Evolutionary conservation across 129 eudicot species (phyloP).

Genomic region (Saussurea involucrata): DNA sequence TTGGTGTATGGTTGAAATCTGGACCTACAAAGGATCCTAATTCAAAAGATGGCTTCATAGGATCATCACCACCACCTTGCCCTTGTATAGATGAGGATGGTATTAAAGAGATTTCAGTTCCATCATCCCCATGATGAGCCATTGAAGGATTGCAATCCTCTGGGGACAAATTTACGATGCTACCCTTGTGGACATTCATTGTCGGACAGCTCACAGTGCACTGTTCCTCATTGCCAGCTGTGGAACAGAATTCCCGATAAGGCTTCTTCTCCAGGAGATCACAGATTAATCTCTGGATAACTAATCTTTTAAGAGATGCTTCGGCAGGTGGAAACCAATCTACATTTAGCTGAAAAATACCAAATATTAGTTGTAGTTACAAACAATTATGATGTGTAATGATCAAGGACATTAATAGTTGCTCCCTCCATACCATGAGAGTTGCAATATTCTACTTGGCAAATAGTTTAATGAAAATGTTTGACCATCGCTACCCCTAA

Average conservation of each 20-base stretch:
- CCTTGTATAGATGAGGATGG: slow-evolving; percentile 39
- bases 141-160: slow-evolving; percentile 24
- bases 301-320: slow-evolving; percentile 65
- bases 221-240: slow-evolving; percentile 21
- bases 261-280: slow-evolving; percentile 47
- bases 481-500: not conserved
- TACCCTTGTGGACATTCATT: slow-evolving; percentile 26
- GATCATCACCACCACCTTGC: slow-evolving; percentile 31
- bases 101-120: slow-evolving; percentile 35
- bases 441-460: not conserved
- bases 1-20: slow-evolving; percentile 25
- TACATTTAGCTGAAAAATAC: slow-evolving; percentile 51
- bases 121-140: slow-evolving; percentile 20
- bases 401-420: not conserved
- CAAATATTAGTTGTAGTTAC: not conserved
- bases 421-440: not conserved
- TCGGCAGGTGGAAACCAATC: slow-evolving; percentile 89
- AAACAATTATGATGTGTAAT: not conserved
- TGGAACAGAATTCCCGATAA: slow-evolving; percentile 29
- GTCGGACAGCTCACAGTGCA: slow-evolving; percentile 16
- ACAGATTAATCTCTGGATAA: slow-evolving; percentile 62
- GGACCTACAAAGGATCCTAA: slow-evolving; percentile 28
- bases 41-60: slow-evolving; percentile 31
- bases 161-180: slow-evolving; percentile 24
- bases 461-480: not conserved